phyloP scores from a whole-genome alignment of 2,329 filamentous ascomycete species.

The Colletotrichum tofieldiae region DNA sequence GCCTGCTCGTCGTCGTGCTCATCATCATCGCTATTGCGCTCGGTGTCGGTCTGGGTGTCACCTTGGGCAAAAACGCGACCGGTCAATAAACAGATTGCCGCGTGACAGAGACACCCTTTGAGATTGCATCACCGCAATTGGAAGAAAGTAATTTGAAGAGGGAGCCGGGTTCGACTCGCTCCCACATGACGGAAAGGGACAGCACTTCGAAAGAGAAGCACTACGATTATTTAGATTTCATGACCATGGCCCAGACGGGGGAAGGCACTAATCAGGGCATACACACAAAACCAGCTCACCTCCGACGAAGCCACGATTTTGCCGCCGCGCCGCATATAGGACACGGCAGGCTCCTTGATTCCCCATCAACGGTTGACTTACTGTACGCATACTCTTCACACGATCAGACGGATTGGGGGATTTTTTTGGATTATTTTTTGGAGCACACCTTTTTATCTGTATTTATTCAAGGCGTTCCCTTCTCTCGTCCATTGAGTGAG shows the following conservation, averaged over 20 bases:
- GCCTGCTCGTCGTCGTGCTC: slow-evolving; percentile 73
- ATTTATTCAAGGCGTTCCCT: slow-evolving; percentile 26
- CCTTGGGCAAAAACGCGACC: slow-evolving; percentile 20
- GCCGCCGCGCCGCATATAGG: slow-evolving; percentile 27
- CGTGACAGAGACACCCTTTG: not conserved
- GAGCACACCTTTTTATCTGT: slow-evolving; percentile 20
- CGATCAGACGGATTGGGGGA: slow-evolving; percentile 27
- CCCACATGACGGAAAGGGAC: slow-evolving; percentile 19
- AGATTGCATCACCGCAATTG: not conserved
- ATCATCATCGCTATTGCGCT: slow-evolving; percentile 70
- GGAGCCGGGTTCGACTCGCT: not conserved
- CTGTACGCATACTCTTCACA: slow-evolving; percentile 38
- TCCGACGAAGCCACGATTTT: slow-evolving; percentile 31
- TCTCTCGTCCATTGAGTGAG: not conserved
- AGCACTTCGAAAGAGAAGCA: slow-evolving; percentile 28
- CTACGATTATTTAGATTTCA: slow-evolving; percentile 38
- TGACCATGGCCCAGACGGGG: slow-evolving; percentile 30
- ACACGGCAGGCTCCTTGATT: slow-evolving; percentile 36
- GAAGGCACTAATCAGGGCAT: slow-evolving; percentile 27
- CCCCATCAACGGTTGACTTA: slow-evolving; percentile 31
- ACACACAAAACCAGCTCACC: not conserved
- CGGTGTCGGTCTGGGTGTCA: slow-evolving; percentile 69
- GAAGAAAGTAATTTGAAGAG: not conserved
- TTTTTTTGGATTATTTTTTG: not conserved
- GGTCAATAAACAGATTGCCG: slow-evolving; percentile 10